A percentile compares a stretch with the other conserved stretches of the same genome.
Conservation (phyloP, 768 basidiomycete species). For the Podaxis rugospora region DNA sequence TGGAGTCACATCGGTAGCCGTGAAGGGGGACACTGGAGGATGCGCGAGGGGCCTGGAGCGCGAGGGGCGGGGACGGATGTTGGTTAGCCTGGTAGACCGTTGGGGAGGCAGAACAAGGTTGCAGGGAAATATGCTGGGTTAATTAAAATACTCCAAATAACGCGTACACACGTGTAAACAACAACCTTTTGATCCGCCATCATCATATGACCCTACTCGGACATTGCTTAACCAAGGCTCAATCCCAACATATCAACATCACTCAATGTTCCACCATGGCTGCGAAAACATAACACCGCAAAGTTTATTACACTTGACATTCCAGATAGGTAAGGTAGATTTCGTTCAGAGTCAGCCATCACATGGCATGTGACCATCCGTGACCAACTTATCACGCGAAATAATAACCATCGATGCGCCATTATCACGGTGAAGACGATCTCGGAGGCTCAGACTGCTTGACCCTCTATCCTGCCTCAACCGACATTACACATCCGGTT, state of each 20-base stretch:
- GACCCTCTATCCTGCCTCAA: not conserved
- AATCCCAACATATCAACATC: no score
- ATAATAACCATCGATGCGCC: no score
- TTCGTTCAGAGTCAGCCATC: no score
- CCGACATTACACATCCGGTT: not conserved
- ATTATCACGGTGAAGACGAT: conserved; percentile 62
- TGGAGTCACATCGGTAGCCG: conserved; percentile 3
- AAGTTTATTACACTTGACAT: no score
- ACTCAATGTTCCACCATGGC: conserved; percentile 62
- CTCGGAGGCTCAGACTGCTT: not conserved
- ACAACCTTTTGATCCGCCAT: not conserved
- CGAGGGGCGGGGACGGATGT: not conserved
- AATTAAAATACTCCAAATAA: not conserved
- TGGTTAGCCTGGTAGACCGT: not conserved
- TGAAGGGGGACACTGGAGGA: conserved; percentile 5
- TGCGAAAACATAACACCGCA: conserved; percentile 44
- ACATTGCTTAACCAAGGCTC: no score
- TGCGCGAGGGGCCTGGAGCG: not conserved
- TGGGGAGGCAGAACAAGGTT: not conserved
- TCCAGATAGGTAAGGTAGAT: no score
- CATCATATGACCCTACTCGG: not conserved
- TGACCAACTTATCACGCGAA: no score
- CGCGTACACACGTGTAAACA: conserved; percentile 6
- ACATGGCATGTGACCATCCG: no score
- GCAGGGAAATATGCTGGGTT: not conserved